Base-by-base conservation (phyloP, 148 eudicot species). In the Amaranthus palmeri region DNA sequence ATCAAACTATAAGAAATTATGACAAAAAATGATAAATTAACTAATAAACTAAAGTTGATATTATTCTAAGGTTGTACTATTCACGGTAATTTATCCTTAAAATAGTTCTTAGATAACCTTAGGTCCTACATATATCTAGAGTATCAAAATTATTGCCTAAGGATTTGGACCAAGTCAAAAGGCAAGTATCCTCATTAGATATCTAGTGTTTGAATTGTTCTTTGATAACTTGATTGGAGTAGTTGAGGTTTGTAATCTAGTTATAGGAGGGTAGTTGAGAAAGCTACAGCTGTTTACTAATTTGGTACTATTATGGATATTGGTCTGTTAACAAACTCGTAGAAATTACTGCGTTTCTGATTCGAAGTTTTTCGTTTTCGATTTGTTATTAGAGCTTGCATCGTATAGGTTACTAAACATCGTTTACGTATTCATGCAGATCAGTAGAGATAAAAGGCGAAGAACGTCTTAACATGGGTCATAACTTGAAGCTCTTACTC, bases 391-490 rank as follows among this genome's bases (percentile, higher is more conserved):
- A 17, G 36, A 25, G 7, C 42, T 3, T 56, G 2, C 36, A 68
- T 40, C 8, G 17, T 18, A 3, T 3, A 25, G 45, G 17, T 12
- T 7, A 14, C n/a, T 56, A n/a, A 40, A 68, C 10, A 18, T 36
- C 46, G 43, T 74, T 63, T 25, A 40, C 14, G 56, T 42, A 36
- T 44, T 14, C 10, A 36, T 74, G 72, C 86, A 87, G 90, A 79
- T 81, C 50, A 75, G 80, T 75, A 84, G 43, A 75, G 74, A 76
- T 25, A 25, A 25, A 25, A 71, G 73, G 74, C 36, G 55, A 71
- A n/a, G 74, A 68, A 60, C 54, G 55, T 69, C 77, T 59, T 17
- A 49, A 10, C 49, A 56, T 7, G 6, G 54, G 18, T 60, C 18
- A 25, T n/a, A 48, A 50, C 51, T 43, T 45, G 54, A 15, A 62